Percentiles rank a stretch among this genome's conserved stretches.
These are phyloP conservation scores for Trichoderma guizhouense DNA, from an alignment of 2,329 filamentous ascomycete genomes.

Conservation along the genomic window DNA sequence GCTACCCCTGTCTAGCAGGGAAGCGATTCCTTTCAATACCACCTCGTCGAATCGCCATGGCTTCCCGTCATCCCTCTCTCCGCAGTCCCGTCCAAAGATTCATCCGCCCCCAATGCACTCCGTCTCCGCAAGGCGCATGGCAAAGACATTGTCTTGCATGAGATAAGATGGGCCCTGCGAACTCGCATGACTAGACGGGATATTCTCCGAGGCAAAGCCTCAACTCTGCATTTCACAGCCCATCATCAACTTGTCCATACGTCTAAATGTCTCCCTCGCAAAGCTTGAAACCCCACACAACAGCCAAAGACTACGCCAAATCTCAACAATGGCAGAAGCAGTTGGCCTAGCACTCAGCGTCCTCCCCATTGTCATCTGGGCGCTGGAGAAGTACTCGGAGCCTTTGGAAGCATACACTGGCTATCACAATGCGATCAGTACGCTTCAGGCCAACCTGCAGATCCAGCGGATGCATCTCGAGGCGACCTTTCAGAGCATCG, in stretches of 20 bases:
- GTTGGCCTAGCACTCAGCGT: slow-evolving; percentile 6
- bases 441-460: slow-evolving; percentile 13
- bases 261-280: neutral
- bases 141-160: neutral
- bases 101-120: neutral
- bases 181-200: neutral
- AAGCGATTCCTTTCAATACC: slow-evolving; percentile 3
- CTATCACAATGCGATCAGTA: slow-evolving; percentile 9
- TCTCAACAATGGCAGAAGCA: slow-evolving; percentile 1
- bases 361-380: slow-evolving; percentile 14
- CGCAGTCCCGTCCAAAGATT: neutral
- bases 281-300: neutral
- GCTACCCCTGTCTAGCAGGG: slow-evolving; percentile 2
- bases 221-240: neutral
- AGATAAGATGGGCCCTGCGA: neutral
- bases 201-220: neutral
- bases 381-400: slow-evolving; percentile 14
- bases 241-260: neutral
- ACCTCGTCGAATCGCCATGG: neutral
- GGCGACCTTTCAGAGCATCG: slow-evolving; percentile 8
- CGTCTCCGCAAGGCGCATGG: neutral
- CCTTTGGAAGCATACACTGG: slow-evolving; percentile 9
- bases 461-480: slow-evolving; percentile 16
- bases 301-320: neutral
- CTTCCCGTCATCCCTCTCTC: neutral